Conservation (phyloP, 2,329 filamentous ascomycete genomes). For the Colletotrichum aenigma region DNA sequence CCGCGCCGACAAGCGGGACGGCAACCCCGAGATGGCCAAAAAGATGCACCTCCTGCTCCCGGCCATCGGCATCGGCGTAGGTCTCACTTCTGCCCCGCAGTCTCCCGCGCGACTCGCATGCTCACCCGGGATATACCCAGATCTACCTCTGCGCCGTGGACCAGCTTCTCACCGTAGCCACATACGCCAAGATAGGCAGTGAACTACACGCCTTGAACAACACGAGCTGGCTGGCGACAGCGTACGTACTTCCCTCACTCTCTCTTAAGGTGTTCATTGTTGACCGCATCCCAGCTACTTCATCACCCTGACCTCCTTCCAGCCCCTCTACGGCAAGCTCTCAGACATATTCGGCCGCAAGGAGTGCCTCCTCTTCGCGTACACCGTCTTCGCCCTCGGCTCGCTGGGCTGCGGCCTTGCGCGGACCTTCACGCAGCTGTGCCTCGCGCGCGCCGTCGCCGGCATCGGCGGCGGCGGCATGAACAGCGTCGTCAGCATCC, state of each 20-base stretch:
- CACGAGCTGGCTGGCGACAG: constrained; percentile 74
- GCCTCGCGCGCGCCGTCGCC: constrained; percentile 59
- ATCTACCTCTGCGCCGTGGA: constrained; percentile 76
- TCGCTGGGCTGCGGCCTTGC: constrained; percentile 68
- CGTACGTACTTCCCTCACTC: constrained; percentile 28
- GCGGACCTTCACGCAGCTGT: constrained; percentile 67
- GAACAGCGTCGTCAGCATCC: constrained; percentile 70
- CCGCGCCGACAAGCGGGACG: constrained; percentile 18
- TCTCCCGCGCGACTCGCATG: not conserved
- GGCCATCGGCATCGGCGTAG: constrained; percentile 42
- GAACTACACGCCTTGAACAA: constrained; percentile 76
- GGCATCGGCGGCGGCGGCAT: constrained; percentile 73
- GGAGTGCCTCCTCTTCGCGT: constrained; percentile 66
- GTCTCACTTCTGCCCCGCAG: not conserved
- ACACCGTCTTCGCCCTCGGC: constrained; percentile 67
- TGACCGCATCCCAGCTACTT: constrained; percentile 58
- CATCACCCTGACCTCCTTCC: constrained; percentile 75
- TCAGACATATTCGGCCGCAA: constrained; percentile 76
- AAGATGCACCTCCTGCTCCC: constrained; percentile 42
- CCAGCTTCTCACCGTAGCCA: constrained; percentile 78
- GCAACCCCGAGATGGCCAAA: constrained; percentile 31
- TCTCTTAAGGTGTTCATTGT: not conserved
- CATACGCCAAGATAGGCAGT: constrained; percentile 78
- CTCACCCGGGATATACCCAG: constrained; percentile 38
- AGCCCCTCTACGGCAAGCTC: constrained; percentile 75